Percentiles rank a stretch among this genome's conserved stretches.
phyloP scores from a whole-genome alignment of 2,329 filamentous ascomycete genomes.

The Fusarium napiforme region DNA sequence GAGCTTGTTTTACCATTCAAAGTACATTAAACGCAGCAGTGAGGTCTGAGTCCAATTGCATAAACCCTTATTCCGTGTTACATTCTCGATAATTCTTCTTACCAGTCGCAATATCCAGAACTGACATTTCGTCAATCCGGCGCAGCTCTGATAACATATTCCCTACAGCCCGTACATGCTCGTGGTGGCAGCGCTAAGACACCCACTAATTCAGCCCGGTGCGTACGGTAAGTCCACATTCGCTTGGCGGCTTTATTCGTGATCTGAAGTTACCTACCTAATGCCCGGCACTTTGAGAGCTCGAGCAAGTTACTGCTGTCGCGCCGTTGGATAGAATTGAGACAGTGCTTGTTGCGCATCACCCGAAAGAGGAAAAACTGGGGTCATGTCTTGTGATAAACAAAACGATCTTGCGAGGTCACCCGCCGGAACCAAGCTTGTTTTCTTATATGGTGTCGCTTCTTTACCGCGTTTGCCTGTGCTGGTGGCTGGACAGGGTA shows the following conservation, averaged over 20 bases:
- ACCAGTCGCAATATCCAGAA: too few relatives aligned
- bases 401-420: not conserved
- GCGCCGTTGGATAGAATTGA: not conserved
- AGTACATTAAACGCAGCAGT: too few relatives aligned
- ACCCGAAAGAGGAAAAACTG: rapidly evolving
- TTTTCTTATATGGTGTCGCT: not conserved
- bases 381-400: rapidly evolving
- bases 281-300: not conserved
- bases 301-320: not conserved
- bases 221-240: not conserved
- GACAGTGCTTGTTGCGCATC: not conserved
- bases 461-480: not conserved
- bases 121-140: too few relatives aligned
- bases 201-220: not conserved
- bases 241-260: not conserved
- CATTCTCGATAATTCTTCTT: too few relatives aligned
- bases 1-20: too few relatives aligned
- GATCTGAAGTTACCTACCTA: not conserved
- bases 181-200: not conserved
- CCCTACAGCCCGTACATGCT: not conserved
- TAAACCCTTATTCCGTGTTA: too few relatives aligned
- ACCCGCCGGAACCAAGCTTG: not conserved
- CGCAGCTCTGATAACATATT: too few relatives aligned
- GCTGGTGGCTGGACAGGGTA: not conserved
- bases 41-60: too few relatives aligned